phyloP scores from a whole-genome alignment of 2,329 filamentous ascomycete species.

The Venturia asperata region DNA sequence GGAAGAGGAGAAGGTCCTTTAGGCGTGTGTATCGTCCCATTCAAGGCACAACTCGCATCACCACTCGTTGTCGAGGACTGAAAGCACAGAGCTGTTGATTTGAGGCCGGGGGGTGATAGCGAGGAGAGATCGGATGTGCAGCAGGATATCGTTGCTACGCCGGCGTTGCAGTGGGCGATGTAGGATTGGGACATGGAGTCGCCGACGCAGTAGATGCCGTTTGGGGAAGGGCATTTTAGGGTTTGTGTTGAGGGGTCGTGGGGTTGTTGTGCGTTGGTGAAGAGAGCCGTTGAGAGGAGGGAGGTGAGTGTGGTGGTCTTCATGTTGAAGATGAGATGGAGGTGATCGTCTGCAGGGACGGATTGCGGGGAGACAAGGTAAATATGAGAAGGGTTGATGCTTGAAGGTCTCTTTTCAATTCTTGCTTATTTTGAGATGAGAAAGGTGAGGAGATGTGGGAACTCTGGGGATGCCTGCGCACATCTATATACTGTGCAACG shows the following conservation, averaged over 20 bases:
- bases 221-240: constrained; percentile 26
- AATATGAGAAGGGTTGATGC: not conserved
- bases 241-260: constrained; percentile 28
- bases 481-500: not conserved
- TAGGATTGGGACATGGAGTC: constrained; percentile 33
- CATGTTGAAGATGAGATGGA: constrained; percentile 27
- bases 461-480: not conserved
- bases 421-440: not conserved
- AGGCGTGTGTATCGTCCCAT: constrained; percentile 39
- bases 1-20: constrained; percentile 35
- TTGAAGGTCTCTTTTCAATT: not conserved
- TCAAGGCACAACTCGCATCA: constrained; percentile 34
- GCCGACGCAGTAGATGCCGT: constrained; percentile 36
- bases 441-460: not conserved
- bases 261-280: constrained; percentile 31
- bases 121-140: constrained; percentile 7
- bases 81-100: constrained; percentile 40
- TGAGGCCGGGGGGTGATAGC: constrained; percentile 23
- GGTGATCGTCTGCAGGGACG: not conserved
- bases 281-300: constrained; percentile 27
- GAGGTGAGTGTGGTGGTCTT: constrained; percentile 34
- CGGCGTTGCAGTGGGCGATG: constrained; percentile 33
- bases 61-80: constrained; percentile 35
- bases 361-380: not conserved
- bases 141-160: constrained; percentile 31